Conservation (phyloP, 192 early-diverging fungal species). For the Geranomyces variabilis region DNA sequence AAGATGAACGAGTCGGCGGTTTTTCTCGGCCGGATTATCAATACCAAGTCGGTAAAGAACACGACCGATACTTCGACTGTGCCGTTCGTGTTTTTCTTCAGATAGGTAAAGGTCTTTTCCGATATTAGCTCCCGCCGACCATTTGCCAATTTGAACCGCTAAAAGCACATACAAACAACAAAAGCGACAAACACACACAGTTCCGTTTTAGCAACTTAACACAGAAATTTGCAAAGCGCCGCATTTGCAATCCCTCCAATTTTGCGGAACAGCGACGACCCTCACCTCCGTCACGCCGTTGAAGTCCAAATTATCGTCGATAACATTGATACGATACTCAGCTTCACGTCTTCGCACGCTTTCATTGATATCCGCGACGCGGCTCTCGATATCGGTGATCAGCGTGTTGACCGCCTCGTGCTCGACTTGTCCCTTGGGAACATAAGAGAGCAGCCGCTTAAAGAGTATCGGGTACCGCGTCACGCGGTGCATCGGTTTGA, state of each 20-base stretch:
- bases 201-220: no score
- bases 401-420: slow-evolving; percentile 38
- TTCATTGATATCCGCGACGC: slow-evolving; percentile 49
- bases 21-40: slow-evolving; percentile 44
- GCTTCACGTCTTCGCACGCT: slow-evolving; percentile 47
- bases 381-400: slow-evolving; percentile 46
- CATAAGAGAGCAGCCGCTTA: slow-evolving; percentile 44
- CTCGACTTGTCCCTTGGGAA: slow-evolving; percentile 21
- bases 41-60: slow-evolving; percentile 56
- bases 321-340: slow-evolving; percentile 42
- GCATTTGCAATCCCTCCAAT: no score
- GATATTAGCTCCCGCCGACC: slow-evolving; percentile 51
- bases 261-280: no score
- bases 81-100: slow-evolving; percentile 41
- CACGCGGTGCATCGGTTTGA: slow-evolving; percentile 59
- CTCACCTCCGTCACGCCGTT: slow-evolving; percentile 47
- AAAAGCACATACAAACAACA: slow-evolving; percentile 12
- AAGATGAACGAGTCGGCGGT: slow-evolving; percentile 44
- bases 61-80: slow-evolving; percentile 50
- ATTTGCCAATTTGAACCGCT: slow-evolving; percentile 55
- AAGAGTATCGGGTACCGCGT: slow-evolving; percentile 56
- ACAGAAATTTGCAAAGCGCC: no score
- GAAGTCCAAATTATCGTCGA: slow-evolving; percentile 59
- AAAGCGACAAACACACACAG: no score
- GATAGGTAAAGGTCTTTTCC: slow-evolving; percentile 52